Percentiles rank a stretch among this genome's conserved stretches.
phyloP scores from a whole-genome alignment of 768 basidiomycete genomes.

The Tylopilus subfusipes region DNA sequence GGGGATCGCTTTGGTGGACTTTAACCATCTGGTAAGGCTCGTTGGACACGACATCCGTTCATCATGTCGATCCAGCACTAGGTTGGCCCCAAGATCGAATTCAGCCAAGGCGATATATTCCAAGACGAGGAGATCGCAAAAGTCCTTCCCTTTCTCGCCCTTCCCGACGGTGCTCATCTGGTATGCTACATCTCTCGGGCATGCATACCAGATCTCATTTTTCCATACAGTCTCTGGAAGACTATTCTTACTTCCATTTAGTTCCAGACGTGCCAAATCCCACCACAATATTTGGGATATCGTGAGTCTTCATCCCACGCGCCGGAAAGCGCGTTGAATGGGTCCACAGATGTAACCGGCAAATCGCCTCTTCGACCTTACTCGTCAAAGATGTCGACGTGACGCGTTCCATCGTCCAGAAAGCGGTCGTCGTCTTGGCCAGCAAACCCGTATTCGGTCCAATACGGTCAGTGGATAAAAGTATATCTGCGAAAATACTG shows the following conservation, averaged over 20 bases:
- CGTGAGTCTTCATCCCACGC: constrained; percentile 41
- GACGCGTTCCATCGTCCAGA: constrained; percentile 94
- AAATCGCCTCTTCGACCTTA: constrained; percentile 78
- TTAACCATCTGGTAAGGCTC: constrained; percentile 78
- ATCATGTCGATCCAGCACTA: constrained; percentile 32
- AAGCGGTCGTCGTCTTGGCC: constrained; percentile 93
- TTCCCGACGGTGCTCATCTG: constrained; percentile 96
- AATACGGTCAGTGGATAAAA: constrained; percentile 56
- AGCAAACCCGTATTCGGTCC: constrained; percentile 91
- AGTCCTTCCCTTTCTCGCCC: constrained; percentile 89
- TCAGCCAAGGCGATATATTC: constrained; percentile 72
- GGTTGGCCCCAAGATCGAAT: constrained; percentile 93
- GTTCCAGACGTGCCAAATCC: constrained; percentile 69
- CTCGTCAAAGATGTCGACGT: constrained; percentile 80
- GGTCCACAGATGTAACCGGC: constrained; percentile 79
- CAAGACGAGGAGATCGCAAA: constrained; percentile 82
- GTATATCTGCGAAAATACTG: not conserved
- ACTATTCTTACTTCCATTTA: constrained; percentile 95
- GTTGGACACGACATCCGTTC: constrained; percentile 3
- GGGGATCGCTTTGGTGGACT: constrained; percentile 91
- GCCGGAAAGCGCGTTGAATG: not conserved
- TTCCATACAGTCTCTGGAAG: constrained; percentile 47
- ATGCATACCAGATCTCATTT: constrained; percentile 9
- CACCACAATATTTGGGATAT: constrained; percentile 92
- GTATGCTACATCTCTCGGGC: constrained; percentile 36